Evolutionary conservation across 2,329 filamentous ascomycete species (phyloP).

Genomic region (Emergomyces orientalis): DNA sequence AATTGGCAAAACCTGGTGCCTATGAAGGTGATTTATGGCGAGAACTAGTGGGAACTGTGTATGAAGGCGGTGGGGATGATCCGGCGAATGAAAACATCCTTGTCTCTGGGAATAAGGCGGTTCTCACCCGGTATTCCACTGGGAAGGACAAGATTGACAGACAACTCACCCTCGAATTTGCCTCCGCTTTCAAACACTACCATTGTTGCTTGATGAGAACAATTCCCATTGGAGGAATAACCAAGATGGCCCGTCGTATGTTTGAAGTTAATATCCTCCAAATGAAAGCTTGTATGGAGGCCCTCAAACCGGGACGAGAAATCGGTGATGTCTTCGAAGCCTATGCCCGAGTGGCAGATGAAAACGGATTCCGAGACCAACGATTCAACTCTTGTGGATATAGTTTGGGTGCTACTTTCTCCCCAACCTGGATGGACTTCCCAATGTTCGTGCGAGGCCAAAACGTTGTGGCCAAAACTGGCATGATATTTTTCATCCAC

Average conservation of each 20-base stretch:
- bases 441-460: constrained; percentile 18
- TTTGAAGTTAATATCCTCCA: constrained; percentile 23
- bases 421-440: constrained; percentile 20
- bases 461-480: constrained; percentile 18
- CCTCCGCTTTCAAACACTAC: constrained; percentile 28
- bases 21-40: constrained; percentile 31
- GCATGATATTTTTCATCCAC: constrained; percentile 30
- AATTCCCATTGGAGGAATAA: constrained; percentile 24
- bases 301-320: constrained; percentile 21
- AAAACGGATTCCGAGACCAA: constrained; percentile 26
- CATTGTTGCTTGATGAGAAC: constrained; percentile 28
- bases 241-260: constrained; percentile 23
- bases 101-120: constrained; percentile 27
- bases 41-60: constrained; percentile 28
- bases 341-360: constrained; percentile 25
- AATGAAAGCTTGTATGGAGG: constrained; percentile 22
- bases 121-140: constrained; percentile 27
- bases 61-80: constrained; percentile 30
- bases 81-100: constrained; percentile 30
- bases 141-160: constrained; percentile 26
- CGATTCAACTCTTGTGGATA: constrained; percentile 26
- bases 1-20: constrained; percentile 28
- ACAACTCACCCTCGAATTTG: constrained; percentile 28
- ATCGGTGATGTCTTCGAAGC: constrained; percentile 23
- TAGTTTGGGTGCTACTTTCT: constrained; percentile 24